phyloP scores from a whole-genome alignment of 306 rosid genomes.

The Cajanus cajan region DNA sequence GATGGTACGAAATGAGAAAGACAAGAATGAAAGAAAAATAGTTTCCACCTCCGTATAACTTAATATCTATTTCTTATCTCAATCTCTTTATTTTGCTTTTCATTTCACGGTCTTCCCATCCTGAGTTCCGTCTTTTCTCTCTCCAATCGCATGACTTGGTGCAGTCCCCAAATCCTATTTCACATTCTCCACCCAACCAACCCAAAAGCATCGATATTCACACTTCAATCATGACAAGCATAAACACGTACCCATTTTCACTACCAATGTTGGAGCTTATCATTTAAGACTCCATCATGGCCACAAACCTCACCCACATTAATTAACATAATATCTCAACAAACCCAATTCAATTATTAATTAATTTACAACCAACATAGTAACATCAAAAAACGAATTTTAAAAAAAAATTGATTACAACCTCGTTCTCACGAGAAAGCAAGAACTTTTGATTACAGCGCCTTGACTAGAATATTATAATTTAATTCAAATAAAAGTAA shows the following conservation, averaged over 20 bases:
- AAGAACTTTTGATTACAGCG: constrained; percentile 37
- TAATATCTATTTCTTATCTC: neutral
- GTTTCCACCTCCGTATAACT: constrained; percentile 23
- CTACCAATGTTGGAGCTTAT: constrained; percentile 28
- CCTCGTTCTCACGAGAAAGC: constrained; percentile 36
- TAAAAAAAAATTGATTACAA: neutral
- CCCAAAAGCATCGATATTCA: constrained; percentile 52
- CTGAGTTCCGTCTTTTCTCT: neutral
- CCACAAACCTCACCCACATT: constrained; percentile 17
- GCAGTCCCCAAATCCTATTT: constrained; percentile 39
- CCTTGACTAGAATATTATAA: constrained; percentile 35
- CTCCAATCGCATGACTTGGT: constrained; percentile 54
- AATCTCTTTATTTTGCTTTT: neutral
- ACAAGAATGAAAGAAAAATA: neutral
- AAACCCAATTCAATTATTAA: constrained; percentile 28
- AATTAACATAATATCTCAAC: neutral
- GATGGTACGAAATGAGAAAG: neutral
- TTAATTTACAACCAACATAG: neutral
- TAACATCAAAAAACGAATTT: neutral
- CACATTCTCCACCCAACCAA: constrained; percentile 42
- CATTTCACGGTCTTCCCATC: constrained; percentile 26
- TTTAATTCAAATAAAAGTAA: constrained; percentile 48
- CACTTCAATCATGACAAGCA: constrained; percentile 76
- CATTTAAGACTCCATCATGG: constrained; percentile 37
- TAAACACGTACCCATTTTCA: constrained; percentile 36